A percentile compares a stretch with the other conserved stretches of the same genome.
Conservation (phyloP, 345 rosid genomes). For the Isatis tinctoria region DNA sequence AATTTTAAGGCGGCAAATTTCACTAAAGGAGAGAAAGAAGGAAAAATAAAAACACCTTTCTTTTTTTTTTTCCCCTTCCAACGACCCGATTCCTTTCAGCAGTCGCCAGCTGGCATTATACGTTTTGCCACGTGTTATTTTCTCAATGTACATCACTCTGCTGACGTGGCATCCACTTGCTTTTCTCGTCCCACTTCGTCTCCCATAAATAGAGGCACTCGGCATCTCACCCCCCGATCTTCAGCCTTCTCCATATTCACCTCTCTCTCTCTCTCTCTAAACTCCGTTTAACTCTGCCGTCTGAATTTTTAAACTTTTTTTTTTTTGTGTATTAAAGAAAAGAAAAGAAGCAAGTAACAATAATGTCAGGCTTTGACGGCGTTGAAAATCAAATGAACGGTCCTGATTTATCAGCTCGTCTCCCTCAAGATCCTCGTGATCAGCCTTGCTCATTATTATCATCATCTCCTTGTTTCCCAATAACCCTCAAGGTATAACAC, state of each 20-base stretch:
- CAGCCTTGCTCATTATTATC: conserved; percentile 37
- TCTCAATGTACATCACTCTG: conserved; percentile 19
- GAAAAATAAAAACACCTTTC: neutral
- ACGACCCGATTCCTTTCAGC: conserved; percentile 15
- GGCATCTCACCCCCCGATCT: neutral
- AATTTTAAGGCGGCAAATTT: neutral
- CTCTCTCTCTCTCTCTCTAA: neutral
- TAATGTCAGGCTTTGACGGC: conserved; percentile 41
- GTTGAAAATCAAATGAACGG: conserved; percentile 34
- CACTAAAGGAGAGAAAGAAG: neutral
- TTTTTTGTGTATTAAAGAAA: neutral
- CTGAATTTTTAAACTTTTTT: neutral
- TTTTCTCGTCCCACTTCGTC: neutral
- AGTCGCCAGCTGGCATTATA: conserved; percentile 40
- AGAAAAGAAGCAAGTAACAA: neutral
- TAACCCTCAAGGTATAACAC: conserved; percentile 66
- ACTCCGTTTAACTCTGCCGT: neutral
- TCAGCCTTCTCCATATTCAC: neutral
- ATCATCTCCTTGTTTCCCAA: conserved; percentile 59
- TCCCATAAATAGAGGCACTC: conserved; percentile 45
- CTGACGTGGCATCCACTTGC: conserved; percentile 62
- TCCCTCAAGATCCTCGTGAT: conserved; percentile 38
- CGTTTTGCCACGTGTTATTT: conserved; percentile 46
- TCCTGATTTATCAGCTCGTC: conserved; percentile 30
- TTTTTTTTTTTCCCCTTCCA: neutral